These are phyloP conservation scores for Castanea crenata DNA, from an alignment of 306 rosid genomes.

Conservation along the genomic window DNA sequence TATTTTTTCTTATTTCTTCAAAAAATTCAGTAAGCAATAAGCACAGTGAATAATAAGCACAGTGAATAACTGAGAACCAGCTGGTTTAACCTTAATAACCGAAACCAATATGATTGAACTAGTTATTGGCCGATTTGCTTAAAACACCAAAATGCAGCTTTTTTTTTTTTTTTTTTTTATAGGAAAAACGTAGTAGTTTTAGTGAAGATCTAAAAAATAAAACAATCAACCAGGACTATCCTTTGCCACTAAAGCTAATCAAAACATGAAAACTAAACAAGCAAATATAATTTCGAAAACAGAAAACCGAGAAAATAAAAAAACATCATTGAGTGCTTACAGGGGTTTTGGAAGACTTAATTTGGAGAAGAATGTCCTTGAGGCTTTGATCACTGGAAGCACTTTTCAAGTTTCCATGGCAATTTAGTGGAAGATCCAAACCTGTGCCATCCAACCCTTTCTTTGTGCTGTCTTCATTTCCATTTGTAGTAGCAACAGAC, in stretches of 20 bases:
- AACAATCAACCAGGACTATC: too few relatives aligned
- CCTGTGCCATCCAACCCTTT: constrained; percentile 49
- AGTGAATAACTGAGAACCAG: too few relatives aligned
- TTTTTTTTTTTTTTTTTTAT: too few relatives aligned
- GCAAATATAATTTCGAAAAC: not conserved
- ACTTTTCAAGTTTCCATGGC: constrained; percentile 51
- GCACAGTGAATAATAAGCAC: too few relatives aligned
- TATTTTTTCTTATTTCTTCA: too few relatives aligned
- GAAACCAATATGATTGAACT: too few relatives aligned
- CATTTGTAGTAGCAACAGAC: not conserved
- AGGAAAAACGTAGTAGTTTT: too few relatives aligned
- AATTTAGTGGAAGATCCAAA: constrained; percentile 39
- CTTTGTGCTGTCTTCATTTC: constrained; percentile 24
- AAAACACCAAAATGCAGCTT: too few relatives aligned
- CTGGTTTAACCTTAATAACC: too few relatives aligned
- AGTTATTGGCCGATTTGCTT: too few relatives aligned
- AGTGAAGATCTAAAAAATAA: too few relatives aligned
- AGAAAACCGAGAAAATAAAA: not conserved
- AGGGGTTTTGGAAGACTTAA: constrained; percentile 79
- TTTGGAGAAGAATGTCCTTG: constrained; percentile 46
- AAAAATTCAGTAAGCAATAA: too few relatives aligned
- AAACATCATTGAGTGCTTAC: constrained; percentile 27
- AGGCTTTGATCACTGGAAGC: constrained; percentile 63
- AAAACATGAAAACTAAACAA: not conserved
- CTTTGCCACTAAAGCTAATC: not conserved